phyloP scores from a whole-genome alignment of 495 filamentous ascomycete species.

The Polyplosphaeria fusca region DNA sequence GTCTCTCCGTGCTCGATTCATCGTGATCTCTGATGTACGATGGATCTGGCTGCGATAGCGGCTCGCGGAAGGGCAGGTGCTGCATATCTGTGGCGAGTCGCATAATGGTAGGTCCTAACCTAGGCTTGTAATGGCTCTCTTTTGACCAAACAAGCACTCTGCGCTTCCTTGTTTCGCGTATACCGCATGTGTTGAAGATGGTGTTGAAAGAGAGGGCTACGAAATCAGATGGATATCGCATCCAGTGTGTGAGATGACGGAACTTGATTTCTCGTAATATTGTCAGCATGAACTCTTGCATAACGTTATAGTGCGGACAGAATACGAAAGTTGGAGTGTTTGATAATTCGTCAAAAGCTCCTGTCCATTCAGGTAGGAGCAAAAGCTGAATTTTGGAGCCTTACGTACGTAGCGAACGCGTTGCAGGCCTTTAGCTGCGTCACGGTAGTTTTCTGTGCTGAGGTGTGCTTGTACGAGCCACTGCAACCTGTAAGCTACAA shows the following conservation, averaged over 20 bases:
- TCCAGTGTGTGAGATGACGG: not conserved
- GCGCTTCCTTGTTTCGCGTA: not conserved
- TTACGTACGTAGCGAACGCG: not conserved
- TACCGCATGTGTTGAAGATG: not conserved
- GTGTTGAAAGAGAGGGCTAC: not conserved
- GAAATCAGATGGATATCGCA: not conserved
- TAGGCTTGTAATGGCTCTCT: not conserved
- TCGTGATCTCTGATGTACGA: too few relatives aligned
- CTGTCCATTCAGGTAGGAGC: too few relatives aligned
- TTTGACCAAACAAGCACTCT: constrained; percentile 2
- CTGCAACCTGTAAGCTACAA: not conserved
- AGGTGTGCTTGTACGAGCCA: constrained; percentile 5
- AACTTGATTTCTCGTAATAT: too few relatives aligned
- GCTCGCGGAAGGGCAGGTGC: too few relatives aligned
- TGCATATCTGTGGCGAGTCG: not conserved
- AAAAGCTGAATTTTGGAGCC: too few relatives aligned
- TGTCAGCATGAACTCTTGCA: too few relatives aligned
- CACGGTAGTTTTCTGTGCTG: constrained; percentile 1
- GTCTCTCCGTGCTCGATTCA: too few relatives aligned
- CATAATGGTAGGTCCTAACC: not conserved
- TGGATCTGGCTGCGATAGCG: too few relatives aligned
- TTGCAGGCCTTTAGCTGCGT: not conserved
- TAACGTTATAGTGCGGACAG: too few relatives aligned
- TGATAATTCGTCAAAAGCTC: too few relatives aligned
- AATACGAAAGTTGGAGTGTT: too few relatives aligned